A percentile compares a stretch with the other conserved stretches of the same genome.
phyloP scores from a whole-genome alignment of 257 asterid species.

The Gentiana macrophylla region DNA sequence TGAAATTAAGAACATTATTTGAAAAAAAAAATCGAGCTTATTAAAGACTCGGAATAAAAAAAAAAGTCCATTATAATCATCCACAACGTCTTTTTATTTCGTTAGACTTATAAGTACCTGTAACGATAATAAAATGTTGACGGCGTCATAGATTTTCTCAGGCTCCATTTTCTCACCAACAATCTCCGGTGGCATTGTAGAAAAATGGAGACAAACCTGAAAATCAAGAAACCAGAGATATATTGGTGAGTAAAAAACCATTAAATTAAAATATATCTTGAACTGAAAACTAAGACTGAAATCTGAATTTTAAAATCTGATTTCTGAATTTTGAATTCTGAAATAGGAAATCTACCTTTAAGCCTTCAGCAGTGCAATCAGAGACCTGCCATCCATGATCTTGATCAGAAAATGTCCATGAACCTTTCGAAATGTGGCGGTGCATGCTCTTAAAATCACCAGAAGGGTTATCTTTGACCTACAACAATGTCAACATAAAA shows the following conservation, averaged over 20 bases:
- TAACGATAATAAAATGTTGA: conserved; percentile 54
- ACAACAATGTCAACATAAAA: not conserved
- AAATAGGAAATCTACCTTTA: conserved; percentile 35
- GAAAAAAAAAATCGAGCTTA: too few relatives aligned
- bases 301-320: too few relatives aligned
- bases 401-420: conserved; percentile 94
- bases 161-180: conserved; percentile 68
- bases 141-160: conserved; percentile 55
- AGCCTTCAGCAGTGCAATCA: conserved; percentile 93
- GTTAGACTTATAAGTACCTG: conserved; percentile 36
- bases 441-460: conserved; percentile 73
- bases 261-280: too few relatives aligned
- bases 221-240: not conserved
- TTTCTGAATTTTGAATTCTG: too few relatives aligned
- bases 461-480: conserved; percentile 77
- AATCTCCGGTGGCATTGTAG: conserved; percentile 67
- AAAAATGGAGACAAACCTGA: conserved; percentile 75
- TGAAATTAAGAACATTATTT: too few relatives aligned
- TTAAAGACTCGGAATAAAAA: too few relatives aligned
- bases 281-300: too few relatives aligned
- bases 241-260: too few relatives aligned
- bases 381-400: conserved; percentile 99
- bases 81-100: too few relatives aligned
- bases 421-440: conserved; percentile 79
- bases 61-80: too few relatives aligned